Conservation (phyloP, 2,329 filamentous ascomycete species). For the Periglandula ipomoeae region DNA sequence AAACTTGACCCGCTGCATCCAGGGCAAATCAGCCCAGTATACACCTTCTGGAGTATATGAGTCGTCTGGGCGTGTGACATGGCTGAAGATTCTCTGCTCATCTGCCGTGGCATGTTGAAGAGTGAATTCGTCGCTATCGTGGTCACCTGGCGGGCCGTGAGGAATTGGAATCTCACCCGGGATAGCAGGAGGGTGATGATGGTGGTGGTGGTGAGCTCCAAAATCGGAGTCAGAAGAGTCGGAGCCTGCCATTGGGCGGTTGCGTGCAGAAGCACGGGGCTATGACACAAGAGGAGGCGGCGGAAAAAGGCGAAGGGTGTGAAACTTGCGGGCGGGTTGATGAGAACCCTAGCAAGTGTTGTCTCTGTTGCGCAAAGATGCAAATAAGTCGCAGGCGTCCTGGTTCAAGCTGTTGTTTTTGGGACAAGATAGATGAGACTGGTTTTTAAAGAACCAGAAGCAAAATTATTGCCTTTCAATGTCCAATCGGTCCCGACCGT, state of each 20-base stretch:
- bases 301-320: too few relatives aligned
- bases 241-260: constrained; percentile 3
- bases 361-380: too few relatives aligned
- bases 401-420: too few relatives aligned
- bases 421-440: too few relatives aligned
- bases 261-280: background rate
- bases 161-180: constrained; percentile 47
- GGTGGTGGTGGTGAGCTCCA: constrained; percentile 3
- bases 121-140: constrained; percentile 39
- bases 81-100: constrained; percentile 59
- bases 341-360: background rate
- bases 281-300: too few relatives aligned
- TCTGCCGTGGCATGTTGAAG: constrained; percentile 32
- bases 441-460: too few relatives aligned
- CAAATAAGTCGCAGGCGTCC: too few relatives aligned
- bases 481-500: background rate
- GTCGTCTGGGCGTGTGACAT: constrained; percentile 80
- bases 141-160: constrained; percentile 36
- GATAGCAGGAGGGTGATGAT: constrained; percentile 25
- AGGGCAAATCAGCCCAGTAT: constrained; percentile 87
- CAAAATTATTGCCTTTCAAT: too few relatives aligned
- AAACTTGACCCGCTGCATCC: constrained; percentile 63
- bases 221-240: constrained; percentile 7
- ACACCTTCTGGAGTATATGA: constrained; percentile 71
- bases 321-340: background rate